These are phyloP conservation scores for Solanum microdontum DNA, from an alignment of 257 asterid species.

Conservation along the genomic window DNA sequence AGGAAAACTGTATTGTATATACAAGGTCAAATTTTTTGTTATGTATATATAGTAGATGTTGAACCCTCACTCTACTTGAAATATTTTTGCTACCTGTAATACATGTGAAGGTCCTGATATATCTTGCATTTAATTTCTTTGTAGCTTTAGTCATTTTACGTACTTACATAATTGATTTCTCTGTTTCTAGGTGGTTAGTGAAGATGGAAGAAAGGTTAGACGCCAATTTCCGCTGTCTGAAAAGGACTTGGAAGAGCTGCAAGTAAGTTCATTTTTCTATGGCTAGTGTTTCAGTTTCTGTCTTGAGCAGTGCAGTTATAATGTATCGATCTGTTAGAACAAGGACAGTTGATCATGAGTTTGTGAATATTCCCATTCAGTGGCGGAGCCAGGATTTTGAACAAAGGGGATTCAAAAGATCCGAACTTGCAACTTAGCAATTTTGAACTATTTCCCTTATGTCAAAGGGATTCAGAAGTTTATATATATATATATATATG, in stretches of 20 bases:
- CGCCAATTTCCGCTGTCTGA: constrained; percentile 57
- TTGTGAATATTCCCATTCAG: not conserved
- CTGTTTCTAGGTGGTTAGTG: constrained; percentile 57
- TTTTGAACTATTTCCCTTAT: not conserved
- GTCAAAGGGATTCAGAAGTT: not conserved
- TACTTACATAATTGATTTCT: not conserved
- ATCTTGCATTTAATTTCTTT: not conserved
- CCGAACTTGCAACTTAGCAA: not conserved
- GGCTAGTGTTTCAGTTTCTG: not conserved
- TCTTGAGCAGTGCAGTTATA: not conserved
- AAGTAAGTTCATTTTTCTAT: constrained; percentile 29
- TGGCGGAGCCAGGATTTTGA: not conserved
- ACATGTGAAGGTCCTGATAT: not conserved
- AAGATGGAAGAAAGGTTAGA: constrained; percentile 73
- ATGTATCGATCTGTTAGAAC: not conserved
- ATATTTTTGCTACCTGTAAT: not conserved
- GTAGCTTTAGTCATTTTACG: not conserved
- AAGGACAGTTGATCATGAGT: not conserved
- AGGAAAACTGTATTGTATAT: not conserved
- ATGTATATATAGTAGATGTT: not conserved
- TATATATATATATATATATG: not conserved
- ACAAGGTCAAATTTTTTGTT: not conserved
- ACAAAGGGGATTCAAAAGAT: not conserved
- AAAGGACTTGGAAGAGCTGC: constrained; percentile 76
- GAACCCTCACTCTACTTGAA: not conserved